phyloP scores from a whole-genome alignment of 805 yeast species.

The Suhomyces sp. region DNA sequence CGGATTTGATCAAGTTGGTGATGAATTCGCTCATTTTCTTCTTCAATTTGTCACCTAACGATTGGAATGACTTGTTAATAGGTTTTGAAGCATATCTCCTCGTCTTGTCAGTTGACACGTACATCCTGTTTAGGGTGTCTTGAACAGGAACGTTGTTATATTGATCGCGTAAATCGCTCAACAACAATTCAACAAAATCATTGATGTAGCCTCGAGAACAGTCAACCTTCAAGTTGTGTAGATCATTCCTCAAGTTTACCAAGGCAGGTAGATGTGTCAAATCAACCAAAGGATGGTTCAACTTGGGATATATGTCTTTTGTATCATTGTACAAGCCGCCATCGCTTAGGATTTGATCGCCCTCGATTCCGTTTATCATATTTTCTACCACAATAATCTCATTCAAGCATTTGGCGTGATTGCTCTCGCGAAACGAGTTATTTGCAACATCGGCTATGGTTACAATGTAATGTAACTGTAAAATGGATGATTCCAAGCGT shows the following conservation, averaged over 20 bases:
- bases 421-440: slow-evolving; percentile 39
- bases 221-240: slow-evolving; percentile 55
- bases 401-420: slow-evolving; percentile 55
- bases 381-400: slow-evolving; percentile 55
- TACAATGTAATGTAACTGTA: slow-evolving; percentile 46
- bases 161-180: slow-evolving; percentile 61
- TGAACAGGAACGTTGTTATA: slow-evolving; percentile 46
- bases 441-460: slow-evolving; percentile 33
- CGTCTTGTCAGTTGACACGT: slow-evolving; percentile 24
- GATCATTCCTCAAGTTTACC: slow-evolving; percentile 46
- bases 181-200: slow-evolving; percentile 52
- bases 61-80: slow-evolving; percentile 36
- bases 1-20: slow-evolving; percentile 57
- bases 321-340: slow-evolving; percentile 8
- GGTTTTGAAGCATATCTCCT: slow-evolving; percentile 14
- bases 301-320: slow-evolving; percentile 17
- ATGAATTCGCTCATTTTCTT: slow-evolving; percentile 46
- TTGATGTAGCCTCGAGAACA: slow-evolving; percentile 68
- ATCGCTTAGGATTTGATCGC: slow-evolving; percentile 14
- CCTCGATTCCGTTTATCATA: slow-evolving; percentile 49
- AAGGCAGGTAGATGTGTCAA: slow-evolving; percentile 51
- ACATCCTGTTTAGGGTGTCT: slow-evolving; percentile 52
- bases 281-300: slow-evolving; percentile 35
- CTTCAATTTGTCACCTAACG: slow-evolving; percentile 35
- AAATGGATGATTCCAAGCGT: slow-evolving; percentile 57